Base-by-base conservation (phyloP, 2,329 filamentous ascomycete species). In the Elsinoe batatas region DNA sequence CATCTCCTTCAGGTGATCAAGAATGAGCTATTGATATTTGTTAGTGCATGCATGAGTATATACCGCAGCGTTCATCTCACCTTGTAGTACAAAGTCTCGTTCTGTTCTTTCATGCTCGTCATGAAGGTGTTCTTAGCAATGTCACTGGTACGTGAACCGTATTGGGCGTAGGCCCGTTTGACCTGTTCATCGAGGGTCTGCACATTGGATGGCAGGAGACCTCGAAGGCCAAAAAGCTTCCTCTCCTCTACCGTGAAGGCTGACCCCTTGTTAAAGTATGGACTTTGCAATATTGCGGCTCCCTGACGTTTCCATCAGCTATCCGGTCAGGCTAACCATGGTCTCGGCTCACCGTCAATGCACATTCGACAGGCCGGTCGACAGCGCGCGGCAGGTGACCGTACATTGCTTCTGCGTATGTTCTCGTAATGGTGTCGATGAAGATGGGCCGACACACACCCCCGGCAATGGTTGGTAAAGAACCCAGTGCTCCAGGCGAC, bases 61-160 rank as follows among this genome's bases (percentile, higher is more conserved):
- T 30, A 7, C 26, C 26, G 26, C 26, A 7, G 3, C 26, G 26
- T 30, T 3, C 26, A 30, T 30, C 42, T 32, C 15, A 87, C 85
- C 67, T 77, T 83, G 69, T 84, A 94, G 67, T 88, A 95, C 1
- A 95, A 70, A 1, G 94, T 87, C 59, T 87, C 80, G 69, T 93
- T 95, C 69, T 95, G 90, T 63, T 88, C 83, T 64, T 88, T 90
- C 73, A 95, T 75, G 50, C 85, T 89, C 0, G 86, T 87, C 76
- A 95, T 79, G 66, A 95, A 95, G 0, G 88, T 91, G 63, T 95
- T 95, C 73, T 93, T 94, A 37, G 84, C 84, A 36, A 95, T 71
- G 60, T 85, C 79, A 66, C 84, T 79, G 0, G 71, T 66, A 2
- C 79, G 76, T 2, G 75, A 79, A 17, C 71, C 73, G 70, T 91